Conservation (phyloP, 352 stramenopile genomes). For the Discostella stelligera region DNA sequence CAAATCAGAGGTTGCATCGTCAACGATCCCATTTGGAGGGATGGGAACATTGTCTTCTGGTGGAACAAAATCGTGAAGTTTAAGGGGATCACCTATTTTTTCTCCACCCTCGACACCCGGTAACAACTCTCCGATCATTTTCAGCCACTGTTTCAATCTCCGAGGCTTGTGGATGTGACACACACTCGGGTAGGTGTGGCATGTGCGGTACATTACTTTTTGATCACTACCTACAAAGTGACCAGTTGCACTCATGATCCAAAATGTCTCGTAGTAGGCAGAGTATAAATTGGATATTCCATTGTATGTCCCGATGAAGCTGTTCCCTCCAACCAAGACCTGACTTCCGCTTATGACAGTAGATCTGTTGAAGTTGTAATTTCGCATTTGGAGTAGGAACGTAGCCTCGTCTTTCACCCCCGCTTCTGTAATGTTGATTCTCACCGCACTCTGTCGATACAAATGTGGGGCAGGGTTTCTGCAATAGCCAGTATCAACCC, state of each 20-base stretch:
- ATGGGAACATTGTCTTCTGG: slow-evolving; percentile 39
- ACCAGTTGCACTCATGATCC: slow-evolving; percentile 41
- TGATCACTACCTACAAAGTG: slow-evolving; percentile 59
- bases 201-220: slow-evolving; percentile 53
- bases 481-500: slow-evolving; percentile 55
- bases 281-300: slow-evolving; percentile 54
- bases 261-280: slow-evolving; percentile 54
- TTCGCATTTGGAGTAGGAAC: slow-evolving; percentile 51
- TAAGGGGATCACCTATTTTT: slow-evolving; percentile 33
- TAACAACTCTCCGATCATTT: slow-evolving; percentile 47
- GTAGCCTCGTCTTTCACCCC: slow-evolving; percentile 41
- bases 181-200: slow-evolving; percentile 39
- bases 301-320: slow-evolving; percentile 49
- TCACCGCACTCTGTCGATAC: slow-evolving; percentile 40
- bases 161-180: slow-evolving; percentile 51
- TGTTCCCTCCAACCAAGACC: slow-evolving; percentile 49
- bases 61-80: slow-evolving; percentile 21
- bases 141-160: slow-evolving; percentile 35
- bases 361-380: slow-evolving; percentile 29
- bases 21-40: slow-evolving; percentile 43
- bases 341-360: slow-evolving; percentile 30
- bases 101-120: slow-evolving; percentile 25
- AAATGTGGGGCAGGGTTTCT: slow-evolving; percentile 49
- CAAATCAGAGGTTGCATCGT: slow-evolving; percentile 30
- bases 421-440: slow-evolving; percentile 50